Conservation (phyloP, 306 rosid species). For the Trichosanthes cucumerina region DNA sequence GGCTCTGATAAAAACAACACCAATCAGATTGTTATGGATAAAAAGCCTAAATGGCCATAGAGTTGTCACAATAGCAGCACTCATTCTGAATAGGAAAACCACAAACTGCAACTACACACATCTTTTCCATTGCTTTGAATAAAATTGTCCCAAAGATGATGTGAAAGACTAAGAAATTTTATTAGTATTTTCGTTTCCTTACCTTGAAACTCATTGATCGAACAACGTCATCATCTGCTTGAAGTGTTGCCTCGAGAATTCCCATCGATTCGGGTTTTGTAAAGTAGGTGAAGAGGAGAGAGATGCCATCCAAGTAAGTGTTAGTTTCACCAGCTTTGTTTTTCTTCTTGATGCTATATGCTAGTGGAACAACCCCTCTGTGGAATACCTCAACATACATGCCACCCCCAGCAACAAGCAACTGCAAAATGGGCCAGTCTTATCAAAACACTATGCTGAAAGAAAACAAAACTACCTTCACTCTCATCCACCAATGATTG, state of each 20-base stretch:
- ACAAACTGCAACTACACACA: neutral
- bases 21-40: constrained; percentile 6
- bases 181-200: constrained; percentile 45
- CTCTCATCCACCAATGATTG: neutral
- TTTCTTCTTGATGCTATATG: constrained; percentile 62
- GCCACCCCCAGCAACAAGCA: constrained; percentile 98
- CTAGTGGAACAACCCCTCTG: constrained; percentile 80
- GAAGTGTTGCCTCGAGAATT: constrained; percentile 41
- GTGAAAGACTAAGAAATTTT: neutral
- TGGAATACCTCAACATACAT: constrained; percentile 93
- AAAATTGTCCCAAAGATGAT: neutral
- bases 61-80: constrained; percentile 6
- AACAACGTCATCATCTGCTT: constrained; percentile 53
- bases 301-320: constrained; percentile 80
- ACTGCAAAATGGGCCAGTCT: constrained; percentile 32
- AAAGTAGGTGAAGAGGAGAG: constrained; percentile 77
- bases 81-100: neutral
- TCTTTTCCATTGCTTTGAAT: constrained; percentile 11
- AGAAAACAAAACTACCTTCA: neutral
- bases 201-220: constrained; percentile 64
- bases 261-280: constrained; percentile 58
- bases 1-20: neutral
- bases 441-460: neutral
- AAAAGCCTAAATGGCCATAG: constrained; percentile 1
- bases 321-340: constrained; percentile 87